Evolutionary conservation across 495 filamentous ascomycete species (phyloP), one percentile per base, ranked within the genome.

Genomic region (Baudoinia panamericana): DNA sequence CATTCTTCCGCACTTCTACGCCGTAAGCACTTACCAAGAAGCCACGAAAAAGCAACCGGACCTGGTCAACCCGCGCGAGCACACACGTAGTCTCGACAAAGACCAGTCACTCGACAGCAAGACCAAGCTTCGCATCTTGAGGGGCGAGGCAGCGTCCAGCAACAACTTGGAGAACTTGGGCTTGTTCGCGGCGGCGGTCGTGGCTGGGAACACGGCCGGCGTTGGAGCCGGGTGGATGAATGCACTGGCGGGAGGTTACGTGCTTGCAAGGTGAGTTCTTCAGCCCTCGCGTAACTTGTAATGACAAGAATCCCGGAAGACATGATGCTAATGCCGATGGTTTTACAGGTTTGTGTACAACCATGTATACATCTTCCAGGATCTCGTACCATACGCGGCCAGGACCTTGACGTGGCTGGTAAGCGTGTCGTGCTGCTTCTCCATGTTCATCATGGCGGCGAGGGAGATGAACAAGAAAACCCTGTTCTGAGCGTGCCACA

Each of bases 131-230:
- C 60, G 58, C 27, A 66, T 75, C 51, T 30, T 55, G 18, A 66
- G 68, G 31, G 69, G 65, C 47, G 63, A 68, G 34, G 53, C 62
- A 4, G 67, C 67, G n/a, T 29, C 51, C 11, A 36, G 53, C 19
- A 73, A 73, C 41, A 65, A 56, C 36, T 63, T 69, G 39, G 69
- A 73, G 52, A 67, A 64, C 15, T 47, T 73, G 15, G 61, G 58
- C 22, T 42, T 70, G 19, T 72, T 60, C 52, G 67, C 69, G 0
- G 64, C 67, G 0, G 64, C 55, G 26, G 63, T 73, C 16, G 64
- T 66, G 7, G 70, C 68, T 0, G 70, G 61, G 9, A 73, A 72
- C 39, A 43, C 45, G 2, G 61, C 67, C 0, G 49, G 57, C 7
- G 32, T 71, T 0, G 22, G 51, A 19, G 30, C 46, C 5, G 36